Evolutionary conservation across 257 asterid genomes (phyloP).

Genomic region (Ophiorrhiza pumila): DNA sequence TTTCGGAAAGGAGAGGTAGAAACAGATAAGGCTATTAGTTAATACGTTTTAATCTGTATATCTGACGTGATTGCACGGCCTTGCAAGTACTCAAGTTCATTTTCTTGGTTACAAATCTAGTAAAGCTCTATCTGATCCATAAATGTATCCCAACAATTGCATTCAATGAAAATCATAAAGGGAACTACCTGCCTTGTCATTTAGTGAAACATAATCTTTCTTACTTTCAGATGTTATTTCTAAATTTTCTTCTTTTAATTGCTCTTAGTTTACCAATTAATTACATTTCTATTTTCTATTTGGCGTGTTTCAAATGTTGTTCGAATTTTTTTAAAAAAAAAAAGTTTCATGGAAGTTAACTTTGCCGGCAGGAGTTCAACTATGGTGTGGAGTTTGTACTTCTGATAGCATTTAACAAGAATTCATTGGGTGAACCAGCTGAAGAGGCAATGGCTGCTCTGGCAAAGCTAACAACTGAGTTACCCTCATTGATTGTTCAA

Average conservation of each 20-base stretch:
- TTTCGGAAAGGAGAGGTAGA: conserved; percentile 85
- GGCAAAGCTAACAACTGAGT: conserved; percentile 42
- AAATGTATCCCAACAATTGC: neutral
- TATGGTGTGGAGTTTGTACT: conserved; percentile 66
- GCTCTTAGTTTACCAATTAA: neutral
- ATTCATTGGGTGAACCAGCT: conserved; percentile 53
- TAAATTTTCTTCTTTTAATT: neutral
- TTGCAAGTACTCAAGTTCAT: neutral
- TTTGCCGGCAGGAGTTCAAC: conserved; percentile 70
- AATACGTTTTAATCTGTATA: neutral
- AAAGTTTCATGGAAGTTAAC: neutral
- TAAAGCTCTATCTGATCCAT: neutral
- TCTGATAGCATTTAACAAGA: conserved; percentile 49
- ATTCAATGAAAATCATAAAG: neutral
- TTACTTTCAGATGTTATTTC: no score
- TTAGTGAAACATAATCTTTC: neutral
- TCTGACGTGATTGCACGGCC: no score
- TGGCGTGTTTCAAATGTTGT: neutral
- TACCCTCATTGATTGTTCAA: conserved; percentile 75
- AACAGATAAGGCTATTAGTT: conserved; percentile 9
- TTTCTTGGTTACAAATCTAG: no score
- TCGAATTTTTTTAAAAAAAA: neutral
- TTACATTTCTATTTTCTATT: neutral
- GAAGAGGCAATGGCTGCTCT: conserved; percentile 65
- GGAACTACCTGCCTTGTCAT: neutral